Conservation (phyloP, 164 flowering plant genomes). For the Aristolochia californica region DNA sequence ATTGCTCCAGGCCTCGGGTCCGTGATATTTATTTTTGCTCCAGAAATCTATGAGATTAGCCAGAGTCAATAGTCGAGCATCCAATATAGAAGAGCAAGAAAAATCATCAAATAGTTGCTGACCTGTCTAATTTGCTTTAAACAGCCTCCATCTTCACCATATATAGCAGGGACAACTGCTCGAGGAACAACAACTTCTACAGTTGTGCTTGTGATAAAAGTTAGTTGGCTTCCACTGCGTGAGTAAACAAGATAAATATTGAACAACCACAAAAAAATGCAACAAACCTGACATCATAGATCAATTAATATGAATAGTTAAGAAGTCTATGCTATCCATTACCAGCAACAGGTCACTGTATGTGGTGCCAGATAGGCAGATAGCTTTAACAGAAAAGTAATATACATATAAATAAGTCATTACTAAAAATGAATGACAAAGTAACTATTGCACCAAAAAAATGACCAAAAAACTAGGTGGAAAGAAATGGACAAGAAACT, state of each 20-base stretch:
- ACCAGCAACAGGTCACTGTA: no score
- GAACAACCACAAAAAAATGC: no score
- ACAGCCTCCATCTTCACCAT: conserved; percentile 85
- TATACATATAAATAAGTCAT: neutral
- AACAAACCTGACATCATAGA: neutral
- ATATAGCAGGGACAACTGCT: conserved; percentile 59
- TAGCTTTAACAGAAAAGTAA: neutral
- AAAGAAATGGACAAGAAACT: conserved; percentile 1
- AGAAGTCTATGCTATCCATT: no score
- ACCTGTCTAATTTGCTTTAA: conserved; percentile 79
- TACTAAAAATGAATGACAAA: neutral
- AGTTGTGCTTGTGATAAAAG: conserved; percentile 78
- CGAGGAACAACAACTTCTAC: conserved; percentile 91
- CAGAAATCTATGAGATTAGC: conserved; percentile 62
- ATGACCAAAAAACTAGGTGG: no score
- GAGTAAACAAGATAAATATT: no score
- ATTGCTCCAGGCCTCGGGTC: conserved; percentile 75
- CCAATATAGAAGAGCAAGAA: neutral
- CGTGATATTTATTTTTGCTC: conserved; percentile 69
- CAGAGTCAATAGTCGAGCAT: conserved; percentile 1
- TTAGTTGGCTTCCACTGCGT: conserved; percentile 52
- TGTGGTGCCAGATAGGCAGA: no score
- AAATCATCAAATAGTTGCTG: neutral
- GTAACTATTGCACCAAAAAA: no score
- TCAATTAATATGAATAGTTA: neutral